phyloP scores from a whole-genome alignment of 371 early-diverging fungal species.

The Mucor circinelloides region DNA sequence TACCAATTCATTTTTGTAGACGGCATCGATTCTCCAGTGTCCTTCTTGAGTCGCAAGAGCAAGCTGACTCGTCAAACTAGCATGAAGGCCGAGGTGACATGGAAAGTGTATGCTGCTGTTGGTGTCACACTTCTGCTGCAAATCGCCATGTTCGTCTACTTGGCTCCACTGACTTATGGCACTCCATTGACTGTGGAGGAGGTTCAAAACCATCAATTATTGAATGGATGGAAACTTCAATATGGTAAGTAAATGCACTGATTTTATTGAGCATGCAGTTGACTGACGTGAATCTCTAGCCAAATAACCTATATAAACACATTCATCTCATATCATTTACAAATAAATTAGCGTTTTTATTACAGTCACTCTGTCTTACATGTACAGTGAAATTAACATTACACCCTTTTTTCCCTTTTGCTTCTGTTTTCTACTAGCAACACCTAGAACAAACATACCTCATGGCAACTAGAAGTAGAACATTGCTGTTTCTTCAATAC shows the following conservation, averaged over 20 bases:
- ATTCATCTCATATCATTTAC: not conserved
- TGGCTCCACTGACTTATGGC: constrained; percentile 75
- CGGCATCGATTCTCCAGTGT: constrained; percentile 62
- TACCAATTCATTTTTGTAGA: constrained; percentile 70
- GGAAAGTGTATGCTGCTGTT: constrained; percentile 38
- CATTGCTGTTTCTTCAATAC: constrained; percentile 90
- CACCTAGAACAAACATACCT: not conserved
- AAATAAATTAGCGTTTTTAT: not conserved
- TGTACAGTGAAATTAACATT: not conserved
- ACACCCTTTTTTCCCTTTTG: not conserved
- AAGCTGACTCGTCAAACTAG: constrained; percentile 29
- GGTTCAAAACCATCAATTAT: constrained; percentile 69
- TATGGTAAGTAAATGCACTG: constrained; percentile 53
- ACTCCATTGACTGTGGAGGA: constrained; percentile 60
- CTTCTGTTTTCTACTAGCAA: not conserved
- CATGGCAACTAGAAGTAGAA: constrained; percentile 90
- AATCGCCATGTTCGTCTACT: constrained; percentile 53
- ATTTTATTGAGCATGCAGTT: not conserved
- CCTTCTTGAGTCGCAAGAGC: constrained; percentile 34
- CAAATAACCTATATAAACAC: not conserved
- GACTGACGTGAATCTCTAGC: not conserved
- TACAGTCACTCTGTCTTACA: not conserved
- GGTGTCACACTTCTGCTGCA: constrained; percentile 50
- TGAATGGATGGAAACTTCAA: constrained; percentile 84
- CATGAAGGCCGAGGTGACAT: constrained; percentile 30